Conservation (phyloP, 208 protist genomes). For the Trypanosomatidae sp. region DNA sequence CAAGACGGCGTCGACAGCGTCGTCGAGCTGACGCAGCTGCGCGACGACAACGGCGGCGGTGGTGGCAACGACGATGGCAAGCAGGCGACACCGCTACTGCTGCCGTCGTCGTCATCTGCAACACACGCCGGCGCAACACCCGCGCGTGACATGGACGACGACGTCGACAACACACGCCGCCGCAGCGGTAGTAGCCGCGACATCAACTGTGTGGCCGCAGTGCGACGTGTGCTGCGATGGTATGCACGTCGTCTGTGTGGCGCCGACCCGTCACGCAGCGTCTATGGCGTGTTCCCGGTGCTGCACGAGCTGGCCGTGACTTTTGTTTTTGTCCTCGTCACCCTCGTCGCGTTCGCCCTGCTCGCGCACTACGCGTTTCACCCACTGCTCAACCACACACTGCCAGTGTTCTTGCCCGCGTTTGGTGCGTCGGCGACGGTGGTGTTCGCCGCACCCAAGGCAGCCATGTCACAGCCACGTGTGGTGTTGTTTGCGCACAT, state of each 20-base stretch:
- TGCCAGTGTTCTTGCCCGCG: conserved; percentile 34
- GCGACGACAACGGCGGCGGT: no score
- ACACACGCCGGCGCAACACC: no score
- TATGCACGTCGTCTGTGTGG: conserved; percentile 38
- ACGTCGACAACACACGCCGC: no score
- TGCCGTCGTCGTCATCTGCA: no score
- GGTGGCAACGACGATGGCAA: no score
- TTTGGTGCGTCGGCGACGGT: conserved; percentile 40
- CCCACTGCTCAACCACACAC: conserved; percentile 15
- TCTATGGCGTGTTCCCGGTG: conserved; percentile 33
- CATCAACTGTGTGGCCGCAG: no score
- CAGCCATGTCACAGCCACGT: conserved; percentile 35
- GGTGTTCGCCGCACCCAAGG: conserved; percentile 34
- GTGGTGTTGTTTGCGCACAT: conserved; percentile 39
- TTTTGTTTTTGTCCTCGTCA: conserved; percentile 28
- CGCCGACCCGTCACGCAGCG: conserved; percentile 28
- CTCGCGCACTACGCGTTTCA: conserved; percentile 49
- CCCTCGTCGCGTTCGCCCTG: conserved; percentile 31
- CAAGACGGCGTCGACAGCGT: no score
- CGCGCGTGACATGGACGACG: no score
- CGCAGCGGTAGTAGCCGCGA: no score
- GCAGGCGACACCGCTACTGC: no score
- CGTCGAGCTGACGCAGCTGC: no score
- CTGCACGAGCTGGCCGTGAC: conserved; percentile 27
- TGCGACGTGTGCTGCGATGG: conserved; percentile 29